These are phyloP conservation scores for Rhizopogon rudus DNA, from an alignment of 768 basidiomycete species.

Conservation along the genomic window DNA sequence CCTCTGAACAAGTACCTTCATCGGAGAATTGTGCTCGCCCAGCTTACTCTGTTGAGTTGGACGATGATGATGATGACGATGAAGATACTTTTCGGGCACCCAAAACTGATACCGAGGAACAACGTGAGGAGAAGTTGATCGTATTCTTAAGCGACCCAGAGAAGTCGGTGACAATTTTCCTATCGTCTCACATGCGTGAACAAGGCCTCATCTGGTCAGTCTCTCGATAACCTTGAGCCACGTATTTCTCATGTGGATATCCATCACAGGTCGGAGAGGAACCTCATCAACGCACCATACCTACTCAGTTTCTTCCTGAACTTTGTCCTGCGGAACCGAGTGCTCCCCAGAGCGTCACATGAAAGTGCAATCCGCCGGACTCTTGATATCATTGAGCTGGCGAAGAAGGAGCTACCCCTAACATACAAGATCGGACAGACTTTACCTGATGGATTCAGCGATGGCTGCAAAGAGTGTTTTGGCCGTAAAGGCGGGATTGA, in stretches of 20 bases:
- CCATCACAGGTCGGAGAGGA: slow-evolving; percentile 37
- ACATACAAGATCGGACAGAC: slow-evolving; percentile 33
- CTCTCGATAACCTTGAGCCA: neutral
- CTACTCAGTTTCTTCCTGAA: slow-evolving; percentile 56
- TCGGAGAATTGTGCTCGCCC: slow-evolving; percentile 23
- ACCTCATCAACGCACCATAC: slow-evolving; percentile 46
- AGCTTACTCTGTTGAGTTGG: slow-evolving; percentile 6
- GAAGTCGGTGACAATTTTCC: slow-evolving; percentile 51
- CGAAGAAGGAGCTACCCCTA: slow-evolving; percentile 38
- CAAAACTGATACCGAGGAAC: slow-evolving; percentile 26
- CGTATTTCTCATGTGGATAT: slow-evolving; percentile 1
- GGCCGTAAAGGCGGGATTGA: slow-evolving; percentile 41
- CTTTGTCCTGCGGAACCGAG: slow-evolving; percentile 52
- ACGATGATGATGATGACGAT: slow-evolving; percentile 25
- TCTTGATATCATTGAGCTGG: slow-evolving; percentile 35
- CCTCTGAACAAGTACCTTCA: neutral
- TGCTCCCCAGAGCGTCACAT: slow-evolving; percentile 43
- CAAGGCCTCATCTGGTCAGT: slow-evolving; percentile 68
- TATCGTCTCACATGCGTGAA: slow-evolving; percentile 64
- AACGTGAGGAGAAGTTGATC: slow-evolving; percentile 39
- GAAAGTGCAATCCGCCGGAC: slow-evolving; percentile 45
- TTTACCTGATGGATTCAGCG: slow-evolving; percentile 43
- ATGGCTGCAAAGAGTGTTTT: slow-evolving; percentile 45
- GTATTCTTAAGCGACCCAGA: slow-evolving; percentile 64
- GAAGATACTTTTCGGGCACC: slow-evolving; percentile 34